Evolutionary conservation across 2,329 filamentous ascomycete species (phyloP), one percentile per base, ranked within the genome.

Genomic region (Periconia digitata): DNA sequence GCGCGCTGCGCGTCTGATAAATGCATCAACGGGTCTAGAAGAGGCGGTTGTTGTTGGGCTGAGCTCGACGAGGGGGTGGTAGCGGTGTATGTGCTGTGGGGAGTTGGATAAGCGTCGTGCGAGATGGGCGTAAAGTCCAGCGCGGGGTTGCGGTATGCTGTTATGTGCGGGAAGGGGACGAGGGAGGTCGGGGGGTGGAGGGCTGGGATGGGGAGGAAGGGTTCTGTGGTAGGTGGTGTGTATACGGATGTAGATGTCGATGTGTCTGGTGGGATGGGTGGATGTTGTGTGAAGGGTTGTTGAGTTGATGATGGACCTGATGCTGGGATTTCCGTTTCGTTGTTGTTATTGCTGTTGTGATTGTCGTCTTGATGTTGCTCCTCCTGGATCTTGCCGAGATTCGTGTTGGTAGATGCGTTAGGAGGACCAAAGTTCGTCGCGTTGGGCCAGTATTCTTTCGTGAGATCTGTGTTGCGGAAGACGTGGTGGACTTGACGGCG

Each of bases 401-500:
- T 32, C 27, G n/a, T 32, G 27, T 32, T 32, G 4, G 27, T 32
- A 32, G 27, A 3, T 32, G 15, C 16, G 3, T 16, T 10, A 5
- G 20, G 12, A 6, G 15, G 8, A 10, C 12, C 35, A 10, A 17
- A 4, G 15, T 3, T 38, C 5, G 35, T 38, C 13, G 20, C 10
- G 13, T 4, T 38, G 16, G 35, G 13, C 40, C 41, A 22, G 36
- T 29, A 23, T 23, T 29, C 13, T n/a, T 34, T 45, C 17, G 21
- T 24, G 20, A 10, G 12, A 18, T 50, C 47, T 18, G 22, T 27
- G n/a, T 23, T 20, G 8, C 17, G 16, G 27, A 29, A 51, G 29
- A 40, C 24, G 36, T 42, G 41, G 37, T 56, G 53, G 20, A 20
- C 47, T 42, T 45, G 47, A 2, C 53, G 53, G 18, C 51, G 50